Evolutionary conservation across 2,329 filamentous ascomycete species (phyloP).

Genomic region (Microcyclospora pomicola): DNA sequence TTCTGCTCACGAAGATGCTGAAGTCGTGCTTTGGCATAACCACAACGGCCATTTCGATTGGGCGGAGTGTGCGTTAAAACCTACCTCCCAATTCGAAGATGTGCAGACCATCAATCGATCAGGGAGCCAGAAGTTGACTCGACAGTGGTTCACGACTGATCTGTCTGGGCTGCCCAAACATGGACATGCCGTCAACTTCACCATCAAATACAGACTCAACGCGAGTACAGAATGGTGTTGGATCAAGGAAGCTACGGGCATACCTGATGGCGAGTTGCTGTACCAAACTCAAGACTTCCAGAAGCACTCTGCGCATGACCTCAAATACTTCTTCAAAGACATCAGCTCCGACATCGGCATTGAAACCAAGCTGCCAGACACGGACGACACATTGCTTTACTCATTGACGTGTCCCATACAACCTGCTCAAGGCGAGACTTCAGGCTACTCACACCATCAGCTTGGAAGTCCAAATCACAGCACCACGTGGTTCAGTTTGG

Average conservation of each 20-base stretch:
- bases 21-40: slow-evolving; percentile 65
- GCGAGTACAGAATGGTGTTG: slow-evolving; percentile 50
- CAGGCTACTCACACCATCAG: slow-evolving; percentile 41
- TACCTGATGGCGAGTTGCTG: slow-evolving; percentile 50
- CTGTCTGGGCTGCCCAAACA: slow-evolving; percentile 34
- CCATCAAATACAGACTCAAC: slow-evolving; percentile 51
- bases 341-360: slow-evolving; percentile 45
- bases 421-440: slow-evolving; percentile 42
- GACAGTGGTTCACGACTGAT: slow-evolving; percentile 42
- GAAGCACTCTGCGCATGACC: slow-evolving; percentile 23
- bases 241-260: slow-evolving; percentile 50
- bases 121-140: slow-evolving; percentile 9
- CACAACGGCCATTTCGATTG: slow-evolving; percentile 42
- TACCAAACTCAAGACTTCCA: slow-evolving; percentile 28
- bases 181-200: slow-evolving; percentile 45
- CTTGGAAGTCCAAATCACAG: slow-evolving; percentile 53
- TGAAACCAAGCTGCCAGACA: slow-evolving; percentile 46
- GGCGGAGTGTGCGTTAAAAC: slow-evolving; percentile 39
- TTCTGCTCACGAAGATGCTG: slow-evolving; percentile 39
- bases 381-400: slow-evolving; percentile 57
- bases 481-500: slow-evolving; percentile 67
- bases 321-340: slow-evolving; percentile 43
- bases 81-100: slow-evolving; percentile 16
- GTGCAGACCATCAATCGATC: slow-evolving; percentile 10
- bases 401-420: slow-evolving; percentile 44